Percentiles rank a stretch among this genome's conserved stretches.
These are phyloP conservation scores for Fraxinus anomala DNA, from an alignment of 257 asterid species.

Conservation along the genomic window DNA sequence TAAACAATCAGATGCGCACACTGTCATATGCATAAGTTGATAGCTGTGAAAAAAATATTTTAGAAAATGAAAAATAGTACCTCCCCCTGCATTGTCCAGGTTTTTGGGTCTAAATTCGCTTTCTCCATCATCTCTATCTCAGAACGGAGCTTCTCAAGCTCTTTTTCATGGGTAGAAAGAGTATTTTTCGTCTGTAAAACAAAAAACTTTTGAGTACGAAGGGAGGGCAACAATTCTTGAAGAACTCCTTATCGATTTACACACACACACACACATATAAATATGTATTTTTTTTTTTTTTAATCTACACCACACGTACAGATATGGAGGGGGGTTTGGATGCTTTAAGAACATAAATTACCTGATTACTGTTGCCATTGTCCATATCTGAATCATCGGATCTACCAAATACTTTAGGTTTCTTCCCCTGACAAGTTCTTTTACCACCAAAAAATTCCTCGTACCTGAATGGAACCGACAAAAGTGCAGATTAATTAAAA, in stretches of 20 bases:
- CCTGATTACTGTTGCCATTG: constrained; percentile 44
- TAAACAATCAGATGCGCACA: constrained; percentile 19
- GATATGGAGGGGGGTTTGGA: neutral
- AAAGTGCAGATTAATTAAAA: neutral
- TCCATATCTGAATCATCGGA: constrained; percentile 5
- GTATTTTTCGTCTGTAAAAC: constrained; percentile 47
- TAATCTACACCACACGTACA: too few species aligned
- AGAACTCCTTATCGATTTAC: constrained; percentile 13
- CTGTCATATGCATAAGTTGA: constrained; percentile 20
- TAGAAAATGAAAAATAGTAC: constrained; percentile 41
- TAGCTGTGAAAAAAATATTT: neutral
- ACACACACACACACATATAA: constrained; percentile 36
- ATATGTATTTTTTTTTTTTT: too few species aligned
- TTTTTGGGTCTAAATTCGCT: constrained; percentile 79
- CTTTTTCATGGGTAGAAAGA: constrained; percentile 84
- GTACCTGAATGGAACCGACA: constrained; percentile 50
- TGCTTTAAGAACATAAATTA: constrained; percentile 21
- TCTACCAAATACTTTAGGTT: constrained; percentile 7
- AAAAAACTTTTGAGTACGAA: constrained; percentile 2
- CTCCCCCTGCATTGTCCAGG: constrained; percentile 99
- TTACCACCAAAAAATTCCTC: constrained; percentile 75
- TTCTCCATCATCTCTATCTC: constrained; percentile 81
- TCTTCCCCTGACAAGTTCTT: constrained; percentile 50
- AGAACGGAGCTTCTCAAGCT: constrained; percentile 58
- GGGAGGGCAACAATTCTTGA: neutral